These are phyloP conservation scores for Corinectria fuckeliana DNA, from an alignment of 2,329 filamentous ascomycete species.

Conservation along the genomic window DNA sequence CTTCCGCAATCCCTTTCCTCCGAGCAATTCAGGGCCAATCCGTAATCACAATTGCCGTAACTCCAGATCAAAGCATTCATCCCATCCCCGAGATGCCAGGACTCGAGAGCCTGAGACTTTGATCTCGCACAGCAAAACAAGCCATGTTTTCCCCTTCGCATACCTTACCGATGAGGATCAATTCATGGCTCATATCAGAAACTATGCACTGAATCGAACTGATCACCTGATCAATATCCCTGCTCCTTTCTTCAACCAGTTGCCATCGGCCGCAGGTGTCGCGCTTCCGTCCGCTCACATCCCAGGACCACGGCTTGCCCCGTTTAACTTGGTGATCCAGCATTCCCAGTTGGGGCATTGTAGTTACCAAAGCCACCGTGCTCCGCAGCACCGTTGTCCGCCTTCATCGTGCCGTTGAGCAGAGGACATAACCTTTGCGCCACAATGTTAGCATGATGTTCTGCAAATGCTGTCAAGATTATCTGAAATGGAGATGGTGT, in stretches of 20 bases:
- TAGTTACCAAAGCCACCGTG: constrained; percentile 66
- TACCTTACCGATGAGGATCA: not conserved
- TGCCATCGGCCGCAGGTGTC: not conserved
- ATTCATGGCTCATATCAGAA: not conserved
- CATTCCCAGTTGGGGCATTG: constrained; percentile 46
- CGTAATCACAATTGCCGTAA: constrained; percentile 3
- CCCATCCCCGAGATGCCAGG: not conserved
- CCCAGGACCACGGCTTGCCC: not conserved
- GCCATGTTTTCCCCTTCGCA: not conserved
- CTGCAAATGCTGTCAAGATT: constrained; percentile 16
- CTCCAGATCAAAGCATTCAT: constrained; percentile 10
- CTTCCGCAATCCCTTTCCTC: not conserved
- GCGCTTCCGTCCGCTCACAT: not conserved
- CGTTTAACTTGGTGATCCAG: constrained; percentile 43
- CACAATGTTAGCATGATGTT: constrained; percentile 31
- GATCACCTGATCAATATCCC: not conserved
- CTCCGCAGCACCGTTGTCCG: constrained; percentile 60
- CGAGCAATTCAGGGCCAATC: not conserved
- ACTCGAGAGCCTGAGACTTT: not conserved
- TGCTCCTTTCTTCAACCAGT: not conserved
- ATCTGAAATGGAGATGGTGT: constrained; percentile 17
- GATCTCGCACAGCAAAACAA: not conserved
- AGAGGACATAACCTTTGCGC: constrained; percentile 76
- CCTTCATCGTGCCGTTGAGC: constrained; percentile 81
- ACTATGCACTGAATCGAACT: not conserved